Percentiles rank a stretch among this genome's conserved stretches.
Evolutionary conservation across 768 basidiomycete species (phyloP).

Genomic region (Suillus brevipes): DNA sequence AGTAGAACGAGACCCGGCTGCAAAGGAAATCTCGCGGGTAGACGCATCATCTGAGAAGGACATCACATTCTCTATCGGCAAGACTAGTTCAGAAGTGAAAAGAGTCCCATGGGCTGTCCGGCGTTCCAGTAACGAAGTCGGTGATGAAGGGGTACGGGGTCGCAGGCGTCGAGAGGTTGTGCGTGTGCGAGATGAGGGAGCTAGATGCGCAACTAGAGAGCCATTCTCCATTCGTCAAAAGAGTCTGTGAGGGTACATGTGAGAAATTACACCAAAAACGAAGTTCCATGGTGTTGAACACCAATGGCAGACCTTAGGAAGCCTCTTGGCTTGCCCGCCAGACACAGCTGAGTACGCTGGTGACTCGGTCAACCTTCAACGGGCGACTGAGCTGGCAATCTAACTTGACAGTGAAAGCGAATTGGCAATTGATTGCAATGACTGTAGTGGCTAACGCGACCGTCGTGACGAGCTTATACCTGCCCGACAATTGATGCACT

Average conservation of each 20-base stretch:
- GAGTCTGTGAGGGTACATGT: neutral
- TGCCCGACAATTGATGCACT: neutral
- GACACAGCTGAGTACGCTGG: neutral
- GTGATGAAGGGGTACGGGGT: conserved; percentile 7
- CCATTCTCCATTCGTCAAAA: conserved; percentile 8
- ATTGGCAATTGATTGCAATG: neutral
- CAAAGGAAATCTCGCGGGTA: neutral
- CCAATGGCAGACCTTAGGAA: neutral
- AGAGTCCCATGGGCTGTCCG: conserved; percentile 3
- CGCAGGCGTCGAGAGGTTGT: neutral
- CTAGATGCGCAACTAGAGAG: neutral
- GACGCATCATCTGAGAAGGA: neutral
- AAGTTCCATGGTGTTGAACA: neutral
- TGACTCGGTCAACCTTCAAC: neutral
- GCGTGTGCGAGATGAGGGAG: conserved; percentile 2
- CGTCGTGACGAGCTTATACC: neutral
- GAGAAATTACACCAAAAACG: neutral
- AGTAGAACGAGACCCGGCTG: conserved; percentile 1
- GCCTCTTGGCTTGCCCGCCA: conserved; percentile 3
- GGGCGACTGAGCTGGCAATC: neutral
- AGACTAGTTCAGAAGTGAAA: neutral
- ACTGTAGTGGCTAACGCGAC: neutral
- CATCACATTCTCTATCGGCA: neutral
- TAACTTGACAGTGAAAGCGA: neutral
- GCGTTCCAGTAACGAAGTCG: conserved; percentile 15